Conservation (phyloP, 495 filamentous ascomycete genomes). For the Jackrogersella multiformis region DNA sequence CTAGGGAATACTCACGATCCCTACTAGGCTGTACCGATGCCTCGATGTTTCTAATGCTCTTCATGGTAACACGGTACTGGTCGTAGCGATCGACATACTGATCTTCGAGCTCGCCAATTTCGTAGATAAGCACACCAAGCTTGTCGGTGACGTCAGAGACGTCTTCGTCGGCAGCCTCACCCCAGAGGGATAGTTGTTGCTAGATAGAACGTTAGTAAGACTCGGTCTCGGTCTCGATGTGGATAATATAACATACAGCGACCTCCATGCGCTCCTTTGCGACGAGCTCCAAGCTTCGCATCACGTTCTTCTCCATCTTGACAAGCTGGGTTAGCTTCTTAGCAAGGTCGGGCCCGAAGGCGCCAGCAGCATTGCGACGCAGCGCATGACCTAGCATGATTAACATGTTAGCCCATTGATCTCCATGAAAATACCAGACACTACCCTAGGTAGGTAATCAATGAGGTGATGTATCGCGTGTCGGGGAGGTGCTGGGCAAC, state of each 20-base stretch:
- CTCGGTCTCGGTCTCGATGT: neutral
- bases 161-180: slow-evolving; percentile 94
- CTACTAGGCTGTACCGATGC: slow-evolving; percentile 97
- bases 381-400: slow-evolving; percentile 82
- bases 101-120: slow-evolving; percentile 98
- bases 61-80: slow-evolving; percentile 98
- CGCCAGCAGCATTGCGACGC: slow-evolving; percentile 87
- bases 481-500: slow-evolving; percentile 21
- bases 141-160: slow-evolving; percentile 99
- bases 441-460: too few species aligned
- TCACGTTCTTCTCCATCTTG: slow-evolving; percentile 99
- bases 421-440: neutral
- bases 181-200: slow-evolving; percentile 99
- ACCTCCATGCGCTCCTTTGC: slow-evolving; percentile 97
- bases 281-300: slow-evolving; percentile 97
- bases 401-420: slow-evolving; percentile 32
- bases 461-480: neutral
- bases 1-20: slow-evolving; percentile 74
- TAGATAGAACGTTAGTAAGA: slow-evolving; percentile 54
- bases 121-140: slow-evolving; percentile 95
- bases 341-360: slow-evolving; percentile 94
- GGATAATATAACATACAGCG: slow-evolving; percentile 71
- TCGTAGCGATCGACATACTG: slow-evolving; percentile 98
- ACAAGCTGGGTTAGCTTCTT: slow-evolving; percentile 97
- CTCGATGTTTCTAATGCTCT: slow-evolving; percentile 99